Evolutionary conservation across 2,329 filamentous ascomycete genomes (phyloP), one percentile per base, ranked within the genome.

Genomic region (Phaeosphaeriaceae sp.): DNA sequence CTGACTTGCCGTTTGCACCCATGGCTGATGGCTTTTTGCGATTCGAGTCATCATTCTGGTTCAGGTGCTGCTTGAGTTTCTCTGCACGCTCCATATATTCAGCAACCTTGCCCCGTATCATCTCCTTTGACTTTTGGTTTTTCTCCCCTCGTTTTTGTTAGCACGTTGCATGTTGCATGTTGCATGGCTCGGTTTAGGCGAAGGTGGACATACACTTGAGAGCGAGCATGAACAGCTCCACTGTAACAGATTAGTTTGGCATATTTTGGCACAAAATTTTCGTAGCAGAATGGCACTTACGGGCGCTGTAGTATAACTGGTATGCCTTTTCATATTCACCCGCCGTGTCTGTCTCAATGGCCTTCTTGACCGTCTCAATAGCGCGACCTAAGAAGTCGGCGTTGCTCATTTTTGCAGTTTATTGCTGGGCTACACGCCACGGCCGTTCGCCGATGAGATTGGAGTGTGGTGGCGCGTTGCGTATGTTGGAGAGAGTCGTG

Each of bases 61-160:
- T 81, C 33, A 99, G 79, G 72, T 97, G 94, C 47, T 87, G 86
- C 77, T 99, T 99, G 58, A 99, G 85, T 80, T 97, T 97, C 80
- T 99, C 94, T 58, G 94, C 94, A 56, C 94, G 90, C 77, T 97
- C 93, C 88, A 99, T 96, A 81, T 99, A 99, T 73, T 97, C 93
- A 65, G 83, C 89, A 16, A 92, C 92, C 80, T 97, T 97, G 64
- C 89, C 86, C 63, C 94, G 88, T 75, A 99, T 97, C 84, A 96
- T 96, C 72, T 95, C 92, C 81, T 97, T 97, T 58, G 91, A 92
- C 66, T 92, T 93, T 57, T 89, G 87, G 78, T 97, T 97, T 84
- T 97, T 99, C 80, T 99, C 94, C 93, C 74, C 74, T 76, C 21
- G n/a, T 16, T 17, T 38, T 30, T 13, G 41, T 65, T 40, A 68